Evolutionary conservation across 257 asterid genomes (phyloP), one percentile per base, ranked within the genome.

Genomic region (Fraxinus excelsior): DNA sequence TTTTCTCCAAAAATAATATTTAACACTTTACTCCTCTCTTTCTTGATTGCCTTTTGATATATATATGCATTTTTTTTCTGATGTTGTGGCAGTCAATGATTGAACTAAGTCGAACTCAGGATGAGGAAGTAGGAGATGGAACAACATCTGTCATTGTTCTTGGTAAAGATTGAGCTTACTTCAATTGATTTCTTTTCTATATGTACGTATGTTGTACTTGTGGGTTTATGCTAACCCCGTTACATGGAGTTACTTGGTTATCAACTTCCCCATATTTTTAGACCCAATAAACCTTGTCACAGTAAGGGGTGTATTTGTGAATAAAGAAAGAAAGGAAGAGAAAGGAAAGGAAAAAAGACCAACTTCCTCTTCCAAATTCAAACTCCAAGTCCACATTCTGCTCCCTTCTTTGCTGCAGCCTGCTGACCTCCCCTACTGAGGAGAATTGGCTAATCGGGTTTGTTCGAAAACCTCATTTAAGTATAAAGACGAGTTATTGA

Each of bases 61-160:
- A 42, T 74, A 56, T 58, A 0, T 73, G 35, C n/a, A 49, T 6
- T 74, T 69, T 74, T 70, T 44, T 25, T 2, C 23, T 19, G 25
- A 53, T 16, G 37, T 82, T 82, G 58, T 82, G 70, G 83, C 91
- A 96, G 99, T 93, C 99, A 35, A 96, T 93, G 99, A 96, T 96
- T 73, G 99, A 96, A 84, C 94, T 93, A 64, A 96, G 99, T 82
- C 94, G 98, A 35, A 96, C 99, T 65, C 99, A 96, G 85, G 99
- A 96, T 74, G 99, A 96, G 82, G 99, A 96, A 83, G 99, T 96
- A 3, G 99, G 99, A 78, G 99, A 96, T 82, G 99, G 99, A 82
- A 96, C 99, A 23, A 95, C 99, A 71, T 93, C 98, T 72, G 99
- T 95, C 81, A 95, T 93, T 78, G 96, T 95, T 73, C 98, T 93